A percentile compares a stretch with the other conserved stretches of the same genome.
Conservation (phyloP, 768 basidiomycete species). For the Lyophyllum semitale region DNA sequence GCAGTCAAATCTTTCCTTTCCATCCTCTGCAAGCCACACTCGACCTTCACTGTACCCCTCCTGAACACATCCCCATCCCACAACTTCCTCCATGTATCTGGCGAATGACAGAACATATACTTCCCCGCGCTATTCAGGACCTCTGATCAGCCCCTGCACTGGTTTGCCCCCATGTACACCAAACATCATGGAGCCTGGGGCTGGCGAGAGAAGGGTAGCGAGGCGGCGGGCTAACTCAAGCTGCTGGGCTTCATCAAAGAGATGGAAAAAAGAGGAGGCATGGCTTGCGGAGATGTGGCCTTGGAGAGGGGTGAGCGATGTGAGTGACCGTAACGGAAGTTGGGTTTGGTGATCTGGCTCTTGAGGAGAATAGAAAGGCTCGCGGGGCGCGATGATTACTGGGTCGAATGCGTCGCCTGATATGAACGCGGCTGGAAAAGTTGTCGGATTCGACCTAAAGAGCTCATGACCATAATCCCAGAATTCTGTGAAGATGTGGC, state of each 20-base stretch:
- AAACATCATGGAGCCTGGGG: slow-evolving; percentile 47
- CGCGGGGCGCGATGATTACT: slow-evolving; percentile 29
- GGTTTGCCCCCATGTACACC: slow-evolving; percentile 38
- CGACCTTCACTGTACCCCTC: slow-evolving; percentile 17
- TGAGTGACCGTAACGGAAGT: slow-evolving; percentile 29
- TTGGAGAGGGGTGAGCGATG: slow-evolving; percentile 45
- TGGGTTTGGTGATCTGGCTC: slow-evolving; percentile 22
- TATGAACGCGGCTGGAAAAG: slow-evolving; percentile 52
- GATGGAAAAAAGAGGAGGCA: slow-evolving; percentile 53
- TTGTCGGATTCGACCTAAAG: slow-evolving; percentile 43
- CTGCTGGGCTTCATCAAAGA: slow-evolving; percentile 45
- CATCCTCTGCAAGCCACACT: slow-evolving; percentile 4
- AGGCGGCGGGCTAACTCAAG: slow-evolving; percentile 40
- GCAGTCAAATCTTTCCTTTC: neutral
- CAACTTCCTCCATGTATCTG: slow-evolving; percentile 28
- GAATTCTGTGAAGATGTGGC: slow-evolving; percentile 36
- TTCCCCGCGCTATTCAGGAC: slow-evolving; percentile 9
- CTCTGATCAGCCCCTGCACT: slow-evolving; percentile 28
- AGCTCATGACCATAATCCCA: slow-evolving; percentile 59
- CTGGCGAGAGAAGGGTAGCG: slow-evolving; percentile 41
- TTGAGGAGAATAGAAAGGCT: slow-evolving; percentile 16
- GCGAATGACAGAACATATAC: slow-evolving; percentile 34
- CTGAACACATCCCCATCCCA: slow-evolving; percentile 34
- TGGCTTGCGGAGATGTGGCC: slow-evolving; percentile 53
- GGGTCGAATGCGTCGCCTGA: slow-evolving; percentile 50